These are phyloP conservation scores for Teratosphaeria destructans DNA, from an alignment of 2,329 filamentous ascomycete species.

Conservation along the genomic window DNA sequence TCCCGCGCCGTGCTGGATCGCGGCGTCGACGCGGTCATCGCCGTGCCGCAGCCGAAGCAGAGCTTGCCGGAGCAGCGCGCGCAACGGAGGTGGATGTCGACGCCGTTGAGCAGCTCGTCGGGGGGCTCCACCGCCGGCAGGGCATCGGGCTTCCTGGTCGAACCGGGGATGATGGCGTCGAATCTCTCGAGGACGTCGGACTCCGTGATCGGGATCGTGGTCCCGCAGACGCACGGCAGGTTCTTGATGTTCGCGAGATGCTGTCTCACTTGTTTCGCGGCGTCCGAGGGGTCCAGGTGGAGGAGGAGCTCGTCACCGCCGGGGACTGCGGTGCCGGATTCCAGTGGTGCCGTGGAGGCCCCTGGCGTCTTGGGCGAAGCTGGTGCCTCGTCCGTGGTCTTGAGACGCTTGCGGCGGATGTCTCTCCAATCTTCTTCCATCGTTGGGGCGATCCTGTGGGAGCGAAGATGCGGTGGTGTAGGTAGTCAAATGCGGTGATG, in stretches of 20 bases:
- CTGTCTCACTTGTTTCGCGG: neutral
- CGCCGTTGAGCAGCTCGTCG: neutral
- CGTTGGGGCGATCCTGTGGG: neutral
- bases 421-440: neutral
- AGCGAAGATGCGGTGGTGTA: too few relatives aligned
- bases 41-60: slow-evolving; percentile 2
- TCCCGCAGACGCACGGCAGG: neutral
- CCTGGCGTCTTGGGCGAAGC: neutral
- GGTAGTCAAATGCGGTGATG: neutral
- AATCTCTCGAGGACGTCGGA: neutral
- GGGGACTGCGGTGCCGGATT: neutral
- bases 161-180: neutral
- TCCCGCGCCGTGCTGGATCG: neutral
- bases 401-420: neutral
- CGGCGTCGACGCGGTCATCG: neutral
- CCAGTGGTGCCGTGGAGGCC: neutral
- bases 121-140: neutral
- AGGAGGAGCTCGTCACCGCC: neutral
- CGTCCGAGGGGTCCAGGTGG: neutral
- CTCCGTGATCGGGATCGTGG: neutral
- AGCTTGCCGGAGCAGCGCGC: neutral
- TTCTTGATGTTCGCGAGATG: neutral
- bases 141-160: neutral
- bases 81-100: neutral
- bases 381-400: neutral